These are phyloP conservation scores for Chalciporus sphaerocephalus DNA, from an alignment of 768 basidiomycete genomes.

Conservation along the genomic window DNA sequence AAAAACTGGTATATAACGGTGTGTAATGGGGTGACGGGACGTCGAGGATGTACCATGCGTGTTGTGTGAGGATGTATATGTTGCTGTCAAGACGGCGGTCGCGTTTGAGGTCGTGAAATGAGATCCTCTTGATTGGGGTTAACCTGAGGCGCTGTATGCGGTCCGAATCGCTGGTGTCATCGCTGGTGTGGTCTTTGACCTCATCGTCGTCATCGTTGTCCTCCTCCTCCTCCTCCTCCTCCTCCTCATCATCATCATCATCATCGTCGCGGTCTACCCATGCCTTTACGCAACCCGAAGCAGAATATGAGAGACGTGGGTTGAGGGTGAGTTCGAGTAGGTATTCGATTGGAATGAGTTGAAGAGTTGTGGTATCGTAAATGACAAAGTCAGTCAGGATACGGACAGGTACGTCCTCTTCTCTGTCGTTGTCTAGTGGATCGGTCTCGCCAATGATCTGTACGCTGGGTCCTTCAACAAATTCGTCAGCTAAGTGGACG, in stretches of 20 bases:
- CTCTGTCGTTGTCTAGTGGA: constrained; percentile 22
- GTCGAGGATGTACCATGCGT: constrained; percentile 69
- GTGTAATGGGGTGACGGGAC: constrained; percentile 44
- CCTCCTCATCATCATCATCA: constrained; percentile 22
- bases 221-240: constrained; percentile 22
- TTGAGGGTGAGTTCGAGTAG: constrained; percentile 34
- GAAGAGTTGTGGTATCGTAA: constrained; percentile 38
- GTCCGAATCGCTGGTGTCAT: constrained; percentile 3
- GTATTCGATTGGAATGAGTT: constrained; percentile 39
- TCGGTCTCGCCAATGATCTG: constrained; percentile 42
- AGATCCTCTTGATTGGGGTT: constrained; percentile 44
- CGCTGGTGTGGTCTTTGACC: constrained; percentile 3
- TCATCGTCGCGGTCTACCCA: constrained; percentile 34
- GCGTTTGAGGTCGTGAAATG: constrained; percentile 38
- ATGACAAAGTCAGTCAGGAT: constrained; percentile 50
- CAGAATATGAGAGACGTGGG: constrained; percentile 28
- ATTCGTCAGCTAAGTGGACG: constrained; percentile 25
- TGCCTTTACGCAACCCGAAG: constrained; percentile 37
- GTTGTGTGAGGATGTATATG: constrained; percentile 56
- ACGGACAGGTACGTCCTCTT: constrained; percentile 51
- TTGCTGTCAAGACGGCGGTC: constrained; percentile 44
- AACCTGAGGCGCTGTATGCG: constrained; percentile 35
- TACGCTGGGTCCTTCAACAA: constrained; percentile 40
- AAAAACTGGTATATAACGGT: constrained; percentile 44
- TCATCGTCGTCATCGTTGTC: constrained; percentile 19